These are phyloP conservation scores for Fonsecaea pugnacius DNA, from an alignment of 2,329 filamentous ascomycete species.

Conservation along the genomic window DNA sequence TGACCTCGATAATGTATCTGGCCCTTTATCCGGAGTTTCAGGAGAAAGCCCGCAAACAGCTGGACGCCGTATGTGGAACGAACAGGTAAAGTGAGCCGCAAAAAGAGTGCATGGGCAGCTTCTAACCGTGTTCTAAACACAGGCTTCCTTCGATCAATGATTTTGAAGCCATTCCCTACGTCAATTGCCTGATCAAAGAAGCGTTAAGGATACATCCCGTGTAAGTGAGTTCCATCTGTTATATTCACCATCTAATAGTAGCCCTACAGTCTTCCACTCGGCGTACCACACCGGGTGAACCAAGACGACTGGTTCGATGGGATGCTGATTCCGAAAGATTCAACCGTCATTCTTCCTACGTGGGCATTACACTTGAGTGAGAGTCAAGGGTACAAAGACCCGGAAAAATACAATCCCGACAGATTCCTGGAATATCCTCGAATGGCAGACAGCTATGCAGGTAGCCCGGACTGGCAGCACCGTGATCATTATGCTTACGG, in stretches of 20 bases:
- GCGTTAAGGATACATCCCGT: slow-evolving; percentile 49
- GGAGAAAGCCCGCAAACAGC: slow-evolving; percentile 52
- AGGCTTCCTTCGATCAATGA: background rate
- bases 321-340: slow-evolving; percentile 55
- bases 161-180: slow-evolving; percentile 41
- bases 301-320: slow-evolving; percentile 56
- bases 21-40: slow-evolving; percentile 57
- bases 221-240: slow-evolving; percentile 3
- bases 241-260: background rate
- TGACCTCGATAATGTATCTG: slow-evolving; percentile 38
- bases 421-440: slow-evolving; percentile 52
- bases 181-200: slow-evolving; percentile 48
- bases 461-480: slow-evolving; percentile 10
- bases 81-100: slow-evolving; percentile 35
- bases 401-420: slow-evolving; percentile 50
- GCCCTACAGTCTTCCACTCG: slow-evolving; percentile 12
- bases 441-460: slow-evolving; percentile 18
- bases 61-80: slow-evolving; percentile 55
- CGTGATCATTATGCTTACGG: slow-evolving; percentile 18
- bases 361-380: slow-evolving; percentile 43
- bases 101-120: slow-evolving; percentile 16
- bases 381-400: slow-evolving; percentile 48
- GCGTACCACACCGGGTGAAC: slow-evolving; percentile 39
- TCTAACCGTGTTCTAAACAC: background rate
- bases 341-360: slow-evolving; percentile 43